These are phyloP conservation scores for Solanum hybrid DNA, from an alignment of 305 asterid genomes.

Conservation along the genomic window DNA sequence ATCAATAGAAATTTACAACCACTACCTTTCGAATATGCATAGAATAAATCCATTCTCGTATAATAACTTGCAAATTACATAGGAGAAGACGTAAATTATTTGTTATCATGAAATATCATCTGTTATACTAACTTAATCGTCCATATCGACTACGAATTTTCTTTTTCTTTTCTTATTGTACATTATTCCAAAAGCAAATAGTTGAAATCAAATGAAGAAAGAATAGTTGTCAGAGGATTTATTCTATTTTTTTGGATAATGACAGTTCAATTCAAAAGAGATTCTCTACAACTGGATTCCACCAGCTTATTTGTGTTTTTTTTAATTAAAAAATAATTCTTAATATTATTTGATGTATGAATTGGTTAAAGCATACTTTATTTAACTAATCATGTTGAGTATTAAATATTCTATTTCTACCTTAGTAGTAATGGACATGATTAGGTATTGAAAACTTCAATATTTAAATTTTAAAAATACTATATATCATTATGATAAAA, in stretches of 20 bases:
- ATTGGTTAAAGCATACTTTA: too few relatives aligned
- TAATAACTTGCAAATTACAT: neutral
- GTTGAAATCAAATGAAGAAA: neutral
- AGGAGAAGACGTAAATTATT: neutral
- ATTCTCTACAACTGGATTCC: neutral
- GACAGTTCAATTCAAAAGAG: neutral
- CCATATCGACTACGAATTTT: neutral
- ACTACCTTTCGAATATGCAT: neutral
- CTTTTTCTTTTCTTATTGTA: neutral
- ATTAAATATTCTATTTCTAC: neutral
- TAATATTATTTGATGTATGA: neutral
- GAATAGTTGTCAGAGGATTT: neutral
- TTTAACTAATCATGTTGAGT: neutral
- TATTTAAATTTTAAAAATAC: too few relatives aligned
- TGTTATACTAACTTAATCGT: neutral
- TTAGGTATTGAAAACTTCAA: neutral
- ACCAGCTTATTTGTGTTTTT: neutral
- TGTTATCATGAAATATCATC: neutral
- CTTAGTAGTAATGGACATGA: neutral
- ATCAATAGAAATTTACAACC: neutral
- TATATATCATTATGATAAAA: neutral
- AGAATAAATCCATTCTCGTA: neutral
- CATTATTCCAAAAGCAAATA: neutral
- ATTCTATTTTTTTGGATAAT: neutral
- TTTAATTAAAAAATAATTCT: too few relatives aligned